Percentiles rank a stretch among this genome's conserved stretches.
Evolutionary conservation across 192 early-diverging fungal genomes (phyloP).

Genomic region (Coemansia reversa): DNA sequence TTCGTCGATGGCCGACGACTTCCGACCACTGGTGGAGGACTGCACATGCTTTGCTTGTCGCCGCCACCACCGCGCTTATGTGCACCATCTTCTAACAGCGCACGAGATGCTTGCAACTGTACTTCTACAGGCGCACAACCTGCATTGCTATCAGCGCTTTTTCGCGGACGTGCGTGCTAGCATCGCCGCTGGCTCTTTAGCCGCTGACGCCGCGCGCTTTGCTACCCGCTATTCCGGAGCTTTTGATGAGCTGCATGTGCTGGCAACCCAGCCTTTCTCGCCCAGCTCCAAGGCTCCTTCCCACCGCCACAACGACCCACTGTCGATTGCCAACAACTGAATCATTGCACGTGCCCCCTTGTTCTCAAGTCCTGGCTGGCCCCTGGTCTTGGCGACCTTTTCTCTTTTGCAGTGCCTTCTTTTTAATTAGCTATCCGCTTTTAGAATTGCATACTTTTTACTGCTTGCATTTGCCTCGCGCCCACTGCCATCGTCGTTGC

Average conservation of each 20-base stretch:
- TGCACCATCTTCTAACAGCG: slow-evolving; percentile 69
- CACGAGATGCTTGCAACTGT: slow-evolving; percentile 79
- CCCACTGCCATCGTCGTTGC: neutral
- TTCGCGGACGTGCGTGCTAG: slow-evolving; percentile 43
- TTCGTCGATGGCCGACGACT: slow-evolving; percentile 59
- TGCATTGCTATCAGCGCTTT: slow-evolving; percentile 45
- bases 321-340: neutral
- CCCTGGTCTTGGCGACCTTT: slow-evolving; percentile 6
- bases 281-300: slow-evolving; percentile 53
- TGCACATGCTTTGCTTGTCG: slow-evolving; percentile 70
- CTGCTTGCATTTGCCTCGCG: no score
- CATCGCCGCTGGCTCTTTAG: slow-evolving; percentile 32
- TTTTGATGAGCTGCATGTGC: slow-evolving; percentile 39
- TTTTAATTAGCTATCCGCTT: no score
- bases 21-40: slow-evolving; percentile 59
- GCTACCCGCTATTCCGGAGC: slow-evolving; percentile 24
- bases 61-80: slow-evolving; percentile 67
- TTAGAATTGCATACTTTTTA: no score
- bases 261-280: slow-evolving; percentile 32
- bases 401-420: neutral
- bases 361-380: neutral
- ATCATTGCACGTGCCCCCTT: slow-evolving; percentile 1
- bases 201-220: slow-evolving; percentile 27
- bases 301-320: slow-evolving; percentile 32
- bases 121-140: slow-evolving; percentile 64